phyloP scores from a whole-genome alignment of 2,329 filamentous ascomycete genomes.

The Stemphylium lycopersici region DNA sequence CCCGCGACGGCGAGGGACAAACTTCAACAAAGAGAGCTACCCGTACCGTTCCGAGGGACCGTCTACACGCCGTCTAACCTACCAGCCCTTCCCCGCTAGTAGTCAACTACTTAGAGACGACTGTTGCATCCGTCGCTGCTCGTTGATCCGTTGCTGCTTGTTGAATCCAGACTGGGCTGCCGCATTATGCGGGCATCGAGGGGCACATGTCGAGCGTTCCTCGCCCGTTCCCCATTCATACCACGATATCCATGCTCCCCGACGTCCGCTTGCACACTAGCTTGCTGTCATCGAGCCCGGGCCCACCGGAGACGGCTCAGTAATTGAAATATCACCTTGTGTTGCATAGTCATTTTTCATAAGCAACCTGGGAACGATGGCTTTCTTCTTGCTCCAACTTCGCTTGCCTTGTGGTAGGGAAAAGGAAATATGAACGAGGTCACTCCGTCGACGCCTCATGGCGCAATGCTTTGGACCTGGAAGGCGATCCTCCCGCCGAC shows the following conservation, averaged over 20 bases:
- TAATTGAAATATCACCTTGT: background rate
- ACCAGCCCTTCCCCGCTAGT: background rate
- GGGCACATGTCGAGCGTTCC: slow-evolving; percentile 2
- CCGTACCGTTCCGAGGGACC: slow-evolving; percentile 9
- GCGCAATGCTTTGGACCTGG: background rate
- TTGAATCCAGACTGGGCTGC: background rate
- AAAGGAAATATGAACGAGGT: too few species aligned
- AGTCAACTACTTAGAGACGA: background rate
- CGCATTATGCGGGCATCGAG: background rate
- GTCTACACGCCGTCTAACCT: background rate
- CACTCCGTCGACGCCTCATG: background rate
- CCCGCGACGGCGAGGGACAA: background rate
- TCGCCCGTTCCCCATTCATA: slow-evolving; percentile 1
- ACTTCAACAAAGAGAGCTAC: background rate
- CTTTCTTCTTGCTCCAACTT: background rate
- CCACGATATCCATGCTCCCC: slow-evolving; percentile 8
- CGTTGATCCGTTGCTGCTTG: background rate
- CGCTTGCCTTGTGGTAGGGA: too few species aligned
- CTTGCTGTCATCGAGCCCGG: background rate
- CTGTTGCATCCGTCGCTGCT: background rate
- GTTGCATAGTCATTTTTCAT: background rate
- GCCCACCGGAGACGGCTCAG: background rate
- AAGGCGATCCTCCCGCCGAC: background rate
- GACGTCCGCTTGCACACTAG: background rate
- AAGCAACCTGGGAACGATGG: background rate